Base-by-base conservation (phyloP, 1,284 basidiomycete genomes). In the Bjerkandera adusta region DNA sequence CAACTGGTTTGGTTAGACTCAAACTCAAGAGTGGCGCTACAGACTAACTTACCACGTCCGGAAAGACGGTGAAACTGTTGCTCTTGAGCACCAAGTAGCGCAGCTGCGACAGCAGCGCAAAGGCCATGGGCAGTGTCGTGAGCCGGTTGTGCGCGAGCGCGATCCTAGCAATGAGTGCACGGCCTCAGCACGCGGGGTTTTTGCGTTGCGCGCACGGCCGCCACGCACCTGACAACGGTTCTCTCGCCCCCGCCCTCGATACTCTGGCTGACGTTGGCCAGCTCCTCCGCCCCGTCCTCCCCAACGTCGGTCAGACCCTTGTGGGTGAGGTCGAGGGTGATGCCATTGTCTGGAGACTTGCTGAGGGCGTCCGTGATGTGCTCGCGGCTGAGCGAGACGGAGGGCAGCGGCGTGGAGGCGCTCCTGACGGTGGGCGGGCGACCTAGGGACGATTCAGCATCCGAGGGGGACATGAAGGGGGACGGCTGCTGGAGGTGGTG, bases 1-100 rank as follows among this genome's bases (percentile, higher is more conserved):
- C 44, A 97, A 75, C 93, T 97, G 18, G 32, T 5, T 36, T 34
- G 6, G 48, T 50, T 15, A 40, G 50, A 27, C 36, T 42, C 10
- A n/a, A n/a, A 20, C 6, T 5, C 13, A 12, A 27, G 5, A 13
- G 5, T 26, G 6, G 39, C 6, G 25, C 10, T 27, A 13, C 13
- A 21, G 15, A 34, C 12, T 16, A 21, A 79, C 91, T 60, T 63
- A 96, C 93, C 47, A 92, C 89, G 51, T 85, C 78, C 8, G 96
- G 96, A 58, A 99, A 92, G 13, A 78, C 74, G 1, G 85, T 76
- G 59, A 99, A 85, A 47, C 76, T 77, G 64, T 98, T 98, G 59
- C 86, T 86, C 67, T 91, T 90, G 50, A 99, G 78, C 65, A 97
- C 98, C 47, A 99, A 79, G 66, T 99, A 99, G 53, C 95, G 75